phyloP scores from a whole-genome alignment of 179 eudicot genomes.

The Vitellaria paradoxa region DNA sequence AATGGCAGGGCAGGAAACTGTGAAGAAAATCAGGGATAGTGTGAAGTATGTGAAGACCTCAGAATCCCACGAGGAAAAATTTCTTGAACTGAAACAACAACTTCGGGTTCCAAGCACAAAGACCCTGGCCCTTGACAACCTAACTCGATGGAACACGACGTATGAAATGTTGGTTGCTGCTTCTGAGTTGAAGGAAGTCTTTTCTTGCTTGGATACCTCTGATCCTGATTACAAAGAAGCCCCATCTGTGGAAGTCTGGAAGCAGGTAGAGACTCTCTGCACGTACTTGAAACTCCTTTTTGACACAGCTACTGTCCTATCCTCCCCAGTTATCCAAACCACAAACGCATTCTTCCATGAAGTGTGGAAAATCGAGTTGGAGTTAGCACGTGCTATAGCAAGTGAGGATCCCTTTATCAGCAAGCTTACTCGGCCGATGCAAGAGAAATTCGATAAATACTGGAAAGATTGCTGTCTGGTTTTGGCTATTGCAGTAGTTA shows the following conservation, averaged over 20 bases:
- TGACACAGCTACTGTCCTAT: constrained; percentile 66
- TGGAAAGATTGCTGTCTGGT: constrained; percentile 75
- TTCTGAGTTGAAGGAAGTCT: constrained; percentile 78
- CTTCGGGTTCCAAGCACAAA: constrained; percentile 80
- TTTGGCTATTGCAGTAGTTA: constrained; percentile 81
- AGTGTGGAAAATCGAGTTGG: constrained; percentile 91
- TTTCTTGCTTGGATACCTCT: constrained; percentile 72
- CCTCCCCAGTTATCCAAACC: constrained; percentile 43
- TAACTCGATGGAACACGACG: constrained; percentile 79
- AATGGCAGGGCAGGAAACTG: constrained; percentile 43
- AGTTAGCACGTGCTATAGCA: constrained; percentile 65
- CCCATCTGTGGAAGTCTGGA: constrained; percentile 80
- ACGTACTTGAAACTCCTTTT: constrained; percentile 58
- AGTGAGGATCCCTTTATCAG: constrained; percentile 65
- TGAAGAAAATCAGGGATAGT: constrained; percentile 68
- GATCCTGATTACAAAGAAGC: constrained; percentile 77
- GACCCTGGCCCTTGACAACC: constrained; percentile 67
- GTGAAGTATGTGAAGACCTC: constrained; percentile 92
- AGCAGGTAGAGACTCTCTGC: constrained; percentile 60
- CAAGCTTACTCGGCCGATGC: constrained; percentile 55
- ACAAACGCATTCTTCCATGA: constrained; percentile 84
- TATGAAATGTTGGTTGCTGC: constrained; percentile 91
- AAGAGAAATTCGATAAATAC: constrained; percentile 68
- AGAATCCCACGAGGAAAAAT: constrained; percentile 75
- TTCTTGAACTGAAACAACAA: constrained; percentile 70